These are phyloP conservation scores for Urtica urens DNA, from an alignment of 306 rosid genomes.

Conservation along the genomic window DNA sequence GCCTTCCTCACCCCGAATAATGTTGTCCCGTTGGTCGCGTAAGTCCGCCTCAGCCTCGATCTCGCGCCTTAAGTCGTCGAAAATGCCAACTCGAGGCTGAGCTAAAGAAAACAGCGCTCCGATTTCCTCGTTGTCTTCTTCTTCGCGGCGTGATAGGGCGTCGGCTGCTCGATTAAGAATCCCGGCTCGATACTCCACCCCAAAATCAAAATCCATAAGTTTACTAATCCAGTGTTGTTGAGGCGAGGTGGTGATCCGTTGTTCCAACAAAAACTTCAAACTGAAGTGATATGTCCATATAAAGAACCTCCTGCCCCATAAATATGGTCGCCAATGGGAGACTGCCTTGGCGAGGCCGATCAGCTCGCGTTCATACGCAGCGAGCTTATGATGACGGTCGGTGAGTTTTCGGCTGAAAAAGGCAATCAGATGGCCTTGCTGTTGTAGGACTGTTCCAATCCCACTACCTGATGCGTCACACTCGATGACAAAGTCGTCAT, in stretches of 20 bases:
- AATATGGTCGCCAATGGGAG: neutral
- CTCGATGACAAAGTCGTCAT: neutral
- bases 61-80: neutral
- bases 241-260: neutral
- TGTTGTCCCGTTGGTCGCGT: no score
- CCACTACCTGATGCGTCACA: neutral
- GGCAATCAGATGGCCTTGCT: neutral
- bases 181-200: neutral
- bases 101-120: neutral
- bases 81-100: neutral
- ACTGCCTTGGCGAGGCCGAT: neutral
- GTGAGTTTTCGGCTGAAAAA: neutral
- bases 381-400: neutral
- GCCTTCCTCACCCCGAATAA: no score
- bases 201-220: neutral
- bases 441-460: neutral
- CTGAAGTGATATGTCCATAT: neutral
- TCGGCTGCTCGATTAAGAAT: neutral
- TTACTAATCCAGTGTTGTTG: neutral
- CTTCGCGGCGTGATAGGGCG: neutral
- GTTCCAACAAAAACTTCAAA: neutral
- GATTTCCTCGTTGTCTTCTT: neutral
- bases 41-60: no score
- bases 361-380: neutral
- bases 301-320: neutral